Evolutionary conservation across 1,139 yeast species (phyloP), one percentile per base, ranked within the genome.

Genomic region (Debaryomycetaceae sp.): DNA sequence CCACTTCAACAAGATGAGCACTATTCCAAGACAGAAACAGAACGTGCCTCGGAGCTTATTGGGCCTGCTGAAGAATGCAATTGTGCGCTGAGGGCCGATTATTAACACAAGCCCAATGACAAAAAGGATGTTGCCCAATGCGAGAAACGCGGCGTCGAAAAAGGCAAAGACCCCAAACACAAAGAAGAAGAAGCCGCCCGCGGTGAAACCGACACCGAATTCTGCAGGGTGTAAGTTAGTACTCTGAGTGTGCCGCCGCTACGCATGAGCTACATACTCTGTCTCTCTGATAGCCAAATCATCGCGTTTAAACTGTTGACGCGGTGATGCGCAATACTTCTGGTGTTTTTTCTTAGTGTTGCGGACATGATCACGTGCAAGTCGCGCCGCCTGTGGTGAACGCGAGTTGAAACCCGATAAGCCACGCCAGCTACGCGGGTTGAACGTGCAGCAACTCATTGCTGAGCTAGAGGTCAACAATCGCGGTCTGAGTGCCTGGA

Each of bases 171-270:
- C 71, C 9, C 98, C 98, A 23, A 89, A 65, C 6, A 85, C 53
- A 56, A 91, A 83, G 53, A 86, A 82, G 28, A 84, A 56, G 35
- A 82, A 73, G 37, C 91, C 96, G 17, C 83, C 84, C 16, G 95
- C 89, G 10, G 96, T 85, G 66, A 89, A 83, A 7, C 88, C 96
- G 17, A 86, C 96, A 18, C 98, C 98, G 49, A 81, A 81, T 58
- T 88, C 95, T 85, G 43, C 6, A 18, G 29, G 27, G 7, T 5
- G 17, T 14, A 27, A 23, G 54, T 46, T 54, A 57, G 57, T 47
- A 39, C 16, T 18, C 4, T 12, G 9, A 16, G 16, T 17, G 17
- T 5, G 15, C 10, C 14, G 6, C 10, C 14, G 9, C 15, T n/a
- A n/a, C n/a, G n/a, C n/a, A n/a, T n/a, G 18, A 16, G 5, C 5